Evolutionary conservation across 2,329 filamentous ascomycete species (phyloP).

Genomic region (Trichoderma aggressivum): DNA sequence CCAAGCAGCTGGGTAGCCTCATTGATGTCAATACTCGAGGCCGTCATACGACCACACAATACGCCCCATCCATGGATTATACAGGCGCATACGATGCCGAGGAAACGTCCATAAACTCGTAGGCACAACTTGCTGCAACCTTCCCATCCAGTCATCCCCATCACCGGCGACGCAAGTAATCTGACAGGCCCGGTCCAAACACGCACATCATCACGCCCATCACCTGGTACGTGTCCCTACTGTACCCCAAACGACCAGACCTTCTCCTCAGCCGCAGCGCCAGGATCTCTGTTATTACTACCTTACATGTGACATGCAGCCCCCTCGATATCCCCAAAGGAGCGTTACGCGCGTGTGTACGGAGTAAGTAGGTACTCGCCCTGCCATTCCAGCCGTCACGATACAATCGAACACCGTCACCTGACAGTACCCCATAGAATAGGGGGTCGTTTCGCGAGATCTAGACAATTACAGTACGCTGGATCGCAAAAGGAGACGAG

Average conservation of each 20-base stretch:
- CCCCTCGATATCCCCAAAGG: not conserved
- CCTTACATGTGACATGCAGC: not conserved
- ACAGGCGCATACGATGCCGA: not conserved
- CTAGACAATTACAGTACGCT: not conserved
- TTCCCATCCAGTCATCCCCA: not conserved
- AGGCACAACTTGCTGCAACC: not conserved
- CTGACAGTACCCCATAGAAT: slow-evolving; percentile 6
- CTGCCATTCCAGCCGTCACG: not conserved
- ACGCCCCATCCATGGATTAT: not conserved
- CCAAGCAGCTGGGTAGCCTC: not conserved
- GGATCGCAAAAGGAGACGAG: slow-evolving; percentile 7
- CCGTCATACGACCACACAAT: not conserved
- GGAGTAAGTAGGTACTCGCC: not conserved
- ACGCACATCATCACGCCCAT: not conserved
- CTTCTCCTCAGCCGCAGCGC: not conserved
- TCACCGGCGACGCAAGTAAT: not conserved
- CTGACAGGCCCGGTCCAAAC: not conserved
- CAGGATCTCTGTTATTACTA: not conserved
- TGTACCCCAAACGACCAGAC: not conserved
- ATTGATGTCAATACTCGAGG: not conserved
- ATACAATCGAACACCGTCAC: not conserved
- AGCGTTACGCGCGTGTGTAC: not conserved
- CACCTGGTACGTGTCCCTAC: not conserved
- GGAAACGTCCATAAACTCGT: not conserved
- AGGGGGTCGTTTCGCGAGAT: not conserved